A percentile compares a stretch with the other conserved stretches of the same genome.
These are phyloP conservation scores for Blepharisma japonicum DNA, from an alignment of 73 alveolate species.

Conservation along the genomic window DNA sequence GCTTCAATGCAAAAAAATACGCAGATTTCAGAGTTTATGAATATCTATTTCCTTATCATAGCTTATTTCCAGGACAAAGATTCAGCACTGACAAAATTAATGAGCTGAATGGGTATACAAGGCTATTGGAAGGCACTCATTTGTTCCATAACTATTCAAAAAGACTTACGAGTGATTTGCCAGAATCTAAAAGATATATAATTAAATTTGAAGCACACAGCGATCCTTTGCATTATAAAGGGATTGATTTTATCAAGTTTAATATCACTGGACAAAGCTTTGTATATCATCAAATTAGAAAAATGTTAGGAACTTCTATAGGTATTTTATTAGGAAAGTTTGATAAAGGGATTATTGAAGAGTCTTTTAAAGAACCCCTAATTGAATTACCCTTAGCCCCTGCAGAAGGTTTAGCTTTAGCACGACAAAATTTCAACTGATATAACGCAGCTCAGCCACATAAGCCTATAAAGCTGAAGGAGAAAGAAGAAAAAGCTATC, in stretches of 20 bases:
- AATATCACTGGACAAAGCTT: conserved; percentile 85
- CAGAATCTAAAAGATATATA: conserved; percentile 80
- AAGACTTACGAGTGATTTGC: conserved; percentile 67
- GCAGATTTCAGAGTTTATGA: conserved; percentile 83
- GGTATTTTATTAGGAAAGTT: conserved; percentile 51
- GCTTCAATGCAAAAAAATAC: conserved; percentile 82
- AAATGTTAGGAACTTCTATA: conserved; percentile 87
- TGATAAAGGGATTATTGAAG: conserved; percentile 46
- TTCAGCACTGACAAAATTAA: conserved; percentile 60
- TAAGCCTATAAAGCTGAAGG: background rate
- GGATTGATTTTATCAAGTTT: conserved; percentile 72
- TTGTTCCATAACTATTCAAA: conserved; percentile 89
- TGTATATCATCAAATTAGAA: conserved; percentile 92
- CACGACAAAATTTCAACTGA: background rate
- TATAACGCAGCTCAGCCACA: background rate
- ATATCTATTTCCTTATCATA: conserved; percentile 79
- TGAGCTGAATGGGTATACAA: conserved; percentile 38
- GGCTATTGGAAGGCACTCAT: conserved; percentile 80
- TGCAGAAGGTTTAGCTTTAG: conserved; percentile 61
- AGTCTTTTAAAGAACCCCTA: conserved; percentile 50
- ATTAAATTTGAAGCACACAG: conserved; percentile 49
- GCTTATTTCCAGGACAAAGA: conserved; percentile 28
- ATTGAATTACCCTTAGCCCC: conserved; percentile 66
- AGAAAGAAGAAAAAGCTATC: background rate
- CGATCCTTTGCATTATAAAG: conserved; percentile 58